Evolutionary conservation across 2,329 filamentous ascomycete genomes (phyloP), one percentile per base, ranked within the genome.

Genomic region (Pseudogymnoascus pannorum): DNA sequence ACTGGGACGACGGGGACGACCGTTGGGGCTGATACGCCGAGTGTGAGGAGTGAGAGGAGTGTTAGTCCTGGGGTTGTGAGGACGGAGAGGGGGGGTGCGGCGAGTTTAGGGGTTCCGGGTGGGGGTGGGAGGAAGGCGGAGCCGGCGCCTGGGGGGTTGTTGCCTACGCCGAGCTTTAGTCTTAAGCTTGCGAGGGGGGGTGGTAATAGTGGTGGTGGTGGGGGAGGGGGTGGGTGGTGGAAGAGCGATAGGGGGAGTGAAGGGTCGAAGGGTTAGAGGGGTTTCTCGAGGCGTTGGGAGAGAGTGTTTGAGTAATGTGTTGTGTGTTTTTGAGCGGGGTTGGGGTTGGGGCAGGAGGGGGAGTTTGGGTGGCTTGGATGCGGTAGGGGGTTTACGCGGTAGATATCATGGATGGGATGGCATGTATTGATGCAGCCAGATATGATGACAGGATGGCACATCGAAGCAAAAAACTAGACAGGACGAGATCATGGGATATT

Each of bases 401-500:
- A 54, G 48, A 54, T 54, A 54, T 18, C 14, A 54, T 18, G 44
- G 24, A 26, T 51, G 48, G 48, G 48, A 29, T 54, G 48, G 26
- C 26, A 54, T 54, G 18, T 54, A 31, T 54, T n/a, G n/a, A 18
- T 54, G 48, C 26, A 35, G 31, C n/a, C 9, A 20, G 26, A 54
- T 54, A 54, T 54, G 48, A 54, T 54, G 24, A 31, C 48, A 54
- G 48, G 48, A 54, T 54, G 48, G 26, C 48, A 54, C 48, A 54
- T 54, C 48, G 9, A 31, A 18, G 48, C 26, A 31, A 31, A 31
- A 31, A 54, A 31, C 14, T 54, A 31, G 48, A 54, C 48, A 4
- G 26, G 9, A 4, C 24, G 14, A 16, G 24, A 54, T 31, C 24
- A 54, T 54, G 24, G 48, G 24, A 54, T 31, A 31, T 26, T 26